These are phyloP conservation scores for Stachybotrys chlorohalonatus DNA, from an alignment of 2,329 filamentous ascomycete genomes.

Conservation along the genomic window DNA sequence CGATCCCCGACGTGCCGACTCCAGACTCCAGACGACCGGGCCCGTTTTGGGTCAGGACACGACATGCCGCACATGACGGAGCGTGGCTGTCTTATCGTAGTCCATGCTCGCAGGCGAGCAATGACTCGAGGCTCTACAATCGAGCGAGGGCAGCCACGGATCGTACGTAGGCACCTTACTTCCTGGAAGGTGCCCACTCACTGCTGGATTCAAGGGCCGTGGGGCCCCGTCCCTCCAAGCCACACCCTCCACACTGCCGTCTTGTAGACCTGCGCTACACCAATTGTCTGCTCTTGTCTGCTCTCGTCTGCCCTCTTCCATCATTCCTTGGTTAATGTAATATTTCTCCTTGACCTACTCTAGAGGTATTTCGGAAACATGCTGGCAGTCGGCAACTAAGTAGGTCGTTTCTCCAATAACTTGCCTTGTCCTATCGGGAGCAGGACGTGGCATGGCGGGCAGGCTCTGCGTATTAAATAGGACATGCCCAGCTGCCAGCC, in stretches of 20 bases:
- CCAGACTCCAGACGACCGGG: neutral
- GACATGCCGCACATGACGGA: neutral
- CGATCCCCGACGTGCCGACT: neutral
- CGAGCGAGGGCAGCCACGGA: neutral
- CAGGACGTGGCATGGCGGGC: neutral
- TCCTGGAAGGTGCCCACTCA: no score
- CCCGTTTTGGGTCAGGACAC: neutral
- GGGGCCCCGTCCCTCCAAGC: neutral
- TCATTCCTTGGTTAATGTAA: neutral
- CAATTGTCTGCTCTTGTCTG: neutral
- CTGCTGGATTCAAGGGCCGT: neutral
- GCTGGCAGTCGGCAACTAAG: neutral
- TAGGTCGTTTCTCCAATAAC: neutral
- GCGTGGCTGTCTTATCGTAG: neutral
- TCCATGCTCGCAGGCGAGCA: neutral
- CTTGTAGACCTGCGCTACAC: neutral
- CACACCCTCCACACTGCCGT: neutral
- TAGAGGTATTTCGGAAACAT: neutral
- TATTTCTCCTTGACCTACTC: neutral
- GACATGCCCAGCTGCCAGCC: neutral
- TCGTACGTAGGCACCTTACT: no score
- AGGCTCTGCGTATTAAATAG: neutral
- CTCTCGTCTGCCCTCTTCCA: neutral
- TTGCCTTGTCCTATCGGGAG: neutral
- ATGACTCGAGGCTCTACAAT: neutral